Evolutionary conservation across 75 land plant genomes (phyloP).

Genomic region (Pinus tabuliformis): DNA sequence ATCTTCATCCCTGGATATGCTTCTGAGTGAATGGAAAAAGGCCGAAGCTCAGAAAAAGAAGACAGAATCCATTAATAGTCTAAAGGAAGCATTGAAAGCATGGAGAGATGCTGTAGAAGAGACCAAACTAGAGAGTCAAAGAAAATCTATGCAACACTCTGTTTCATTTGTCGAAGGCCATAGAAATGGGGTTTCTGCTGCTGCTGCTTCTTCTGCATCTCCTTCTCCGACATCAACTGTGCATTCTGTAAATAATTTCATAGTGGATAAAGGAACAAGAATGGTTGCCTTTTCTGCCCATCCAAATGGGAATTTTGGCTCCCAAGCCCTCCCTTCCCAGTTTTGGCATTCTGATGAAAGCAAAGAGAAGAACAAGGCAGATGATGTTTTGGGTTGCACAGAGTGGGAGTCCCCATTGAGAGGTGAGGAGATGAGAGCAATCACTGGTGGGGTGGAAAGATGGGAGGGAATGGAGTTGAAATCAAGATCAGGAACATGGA

Average conservation of each 20-base stretch:
- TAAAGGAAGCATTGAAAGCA: constrained; percentile 16
- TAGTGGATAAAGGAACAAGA: background rate
- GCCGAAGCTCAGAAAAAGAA: constrained; percentile 22
- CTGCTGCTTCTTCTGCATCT: background rate
- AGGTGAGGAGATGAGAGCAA: background rate
- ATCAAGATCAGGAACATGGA: background rate
- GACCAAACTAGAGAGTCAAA: background rate
- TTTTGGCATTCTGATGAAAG: background rate
- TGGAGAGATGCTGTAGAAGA: constrained; percentile 25
- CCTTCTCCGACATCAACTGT: background rate
- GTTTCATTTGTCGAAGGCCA: background rate
- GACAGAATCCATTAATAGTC: constrained; percentile 17
- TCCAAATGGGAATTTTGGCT: background rate
- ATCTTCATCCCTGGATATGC: constrained; percentile 16
- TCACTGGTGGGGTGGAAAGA: background rate
- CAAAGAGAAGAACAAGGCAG: background rate
- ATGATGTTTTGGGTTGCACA: constrained; percentile 5
- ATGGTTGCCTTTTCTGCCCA: background rate
- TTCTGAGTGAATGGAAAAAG: constrained; percentile 20
- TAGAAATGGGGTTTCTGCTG: background rate
- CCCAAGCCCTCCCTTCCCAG: background rate
- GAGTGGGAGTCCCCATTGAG: constrained; percentile 9
- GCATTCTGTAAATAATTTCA: background rate
- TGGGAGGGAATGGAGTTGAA: constrained; percentile 4
- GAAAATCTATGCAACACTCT: background rate